Conservation (phyloP, 1,284 basidiomycete genomes). For the Puccinia hordei region DNA sequence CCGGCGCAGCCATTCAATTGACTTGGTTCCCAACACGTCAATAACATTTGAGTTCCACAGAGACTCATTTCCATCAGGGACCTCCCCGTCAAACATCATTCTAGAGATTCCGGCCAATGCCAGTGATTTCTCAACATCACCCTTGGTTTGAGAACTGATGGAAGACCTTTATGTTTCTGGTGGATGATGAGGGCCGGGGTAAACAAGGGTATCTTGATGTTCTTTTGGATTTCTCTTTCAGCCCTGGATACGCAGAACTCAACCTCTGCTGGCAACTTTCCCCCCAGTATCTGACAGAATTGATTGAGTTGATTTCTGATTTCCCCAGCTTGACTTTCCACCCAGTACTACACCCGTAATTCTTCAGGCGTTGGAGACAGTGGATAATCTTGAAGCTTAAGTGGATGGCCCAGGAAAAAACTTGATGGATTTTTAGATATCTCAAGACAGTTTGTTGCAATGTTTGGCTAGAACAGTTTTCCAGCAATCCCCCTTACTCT, state of each 20-base stretch:
- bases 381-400: background rate
- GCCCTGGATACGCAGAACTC: background rate
- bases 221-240: constrained; percentile 10
- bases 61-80: background rate
- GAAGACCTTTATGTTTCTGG: too few relatives aligned
- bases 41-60: background rate
- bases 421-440: too few relatives aligned
- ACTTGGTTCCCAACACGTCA: background rate
- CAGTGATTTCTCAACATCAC: background rate
- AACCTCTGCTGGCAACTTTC: background rate
- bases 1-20: background rate
- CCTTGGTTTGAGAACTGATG: background rate
- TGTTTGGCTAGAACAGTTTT: background rate
- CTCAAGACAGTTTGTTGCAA: constrained; percentile 1
- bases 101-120: background rate
- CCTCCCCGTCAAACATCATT: background rate
- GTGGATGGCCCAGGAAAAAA: constrained; percentile 6
- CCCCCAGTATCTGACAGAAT: background rate
- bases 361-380: constrained; percentile 1
- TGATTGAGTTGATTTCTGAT: background rate
- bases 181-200: background rate
- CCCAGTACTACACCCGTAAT: background rate
- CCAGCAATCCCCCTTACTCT: background rate
- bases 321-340: background rate
- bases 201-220: background rate